Evolutionary conservation across 1,139 yeast genomes (phyloP), one percentile per base, ranked within the genome.

Genomic region (Candida glucosophila): DNA sequence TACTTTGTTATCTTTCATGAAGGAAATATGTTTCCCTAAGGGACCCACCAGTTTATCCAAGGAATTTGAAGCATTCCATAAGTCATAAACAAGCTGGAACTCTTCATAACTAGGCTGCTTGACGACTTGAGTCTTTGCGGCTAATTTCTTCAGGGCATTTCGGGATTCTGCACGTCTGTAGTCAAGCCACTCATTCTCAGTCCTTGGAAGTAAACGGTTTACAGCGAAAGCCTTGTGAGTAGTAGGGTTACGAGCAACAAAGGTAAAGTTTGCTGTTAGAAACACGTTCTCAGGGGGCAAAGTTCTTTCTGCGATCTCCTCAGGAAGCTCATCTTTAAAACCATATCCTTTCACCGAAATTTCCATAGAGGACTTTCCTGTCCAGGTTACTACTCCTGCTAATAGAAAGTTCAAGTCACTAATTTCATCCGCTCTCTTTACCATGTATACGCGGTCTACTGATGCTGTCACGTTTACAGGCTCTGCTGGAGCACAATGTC

Each of bases 341-440:
- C 92, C 77, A 35, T 81, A 80, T 2, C 95, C 96, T 46, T 77
- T 79, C 40, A 88, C 92, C 26, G 88, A 72, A 44, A 88, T 86
- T 55, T 88, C 96, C 96, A 88, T 88, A 1, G 95, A 83, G 2
- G 94, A 81, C 34, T 82, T 64, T 29, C 97, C 97, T 1, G 95
- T 85, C 86, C 95, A 88, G 9, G 93, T 79, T 20, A 85, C 95
- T 24, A 77, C 64, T 10, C 97, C 97, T 17, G 92, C 86, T 35
- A 88, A 58, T 15, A 83, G 67, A 43, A 88, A 79, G 50, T 85
- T 83, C 54, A 69, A 78, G 37, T 76, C 73, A 30, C 67, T 64
- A 35, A 86, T 75, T 41, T 79, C 85, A 44, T 85, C 95, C 23
- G 86, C 74, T 36, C 85, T 77, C 48, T 80, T 81, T 34, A 85